A percentile compares a stretch with the other conserved stretches of the same genome.
Evolutionary conservation across 495 filamentous ascomycete genomes (phyloP).

Genomic region (Aspergillus campestris): DNA sequence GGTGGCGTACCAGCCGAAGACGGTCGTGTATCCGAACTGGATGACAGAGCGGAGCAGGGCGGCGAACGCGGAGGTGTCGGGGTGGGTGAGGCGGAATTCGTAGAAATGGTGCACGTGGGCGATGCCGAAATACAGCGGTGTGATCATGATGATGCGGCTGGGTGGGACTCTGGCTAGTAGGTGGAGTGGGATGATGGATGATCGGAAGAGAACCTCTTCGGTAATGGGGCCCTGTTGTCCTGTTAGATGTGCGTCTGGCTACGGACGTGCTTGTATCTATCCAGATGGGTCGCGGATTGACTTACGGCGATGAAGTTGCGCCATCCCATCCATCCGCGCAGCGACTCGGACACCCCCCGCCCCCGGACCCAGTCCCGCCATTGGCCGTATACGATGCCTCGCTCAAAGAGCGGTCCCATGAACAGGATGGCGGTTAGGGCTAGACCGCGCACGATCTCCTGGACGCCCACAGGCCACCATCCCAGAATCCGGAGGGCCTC

Average conservation of each 20-base stretch:
- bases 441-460: conserved; percentile 48
- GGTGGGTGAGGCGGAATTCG: conserved; percentile 80
- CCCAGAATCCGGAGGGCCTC: conserved; percentile 60
- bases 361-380: conserved; percentile 57
- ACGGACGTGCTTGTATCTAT: not conserved
- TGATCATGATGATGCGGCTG: conserved; percentile 59
- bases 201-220: conserved; percentile 90
- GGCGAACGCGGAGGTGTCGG: conserved; percentile 49
- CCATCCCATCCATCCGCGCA: conserved; percentile 55
- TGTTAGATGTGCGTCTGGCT: too few species aligned
- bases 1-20: conserved; percentile 88
- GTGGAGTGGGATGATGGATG: conserved; percentile 71
- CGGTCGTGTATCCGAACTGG: conserved; percentile 85
- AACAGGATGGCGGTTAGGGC: conserved; percentile 74
- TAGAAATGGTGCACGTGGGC: conserved; percentile 95
- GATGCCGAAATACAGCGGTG: conserved; percentile 88
- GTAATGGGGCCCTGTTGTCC: conserved; percentile 66
- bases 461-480: conserved; percentile 60
- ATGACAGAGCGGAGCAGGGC: conserved; percentile 64
- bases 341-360: conserved; percentile 33
- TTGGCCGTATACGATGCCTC: conserved; percentile 57
- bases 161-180: conserved; percentile 58
- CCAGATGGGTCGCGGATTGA: not conserved
- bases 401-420: conserved; percentile 73
- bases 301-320: conserved; percentile 56